Evolutionary conservation across 2,329 filamentous ascomycete genomes (phyloP).

Genomic region (Leptographium flavum): DNA sequence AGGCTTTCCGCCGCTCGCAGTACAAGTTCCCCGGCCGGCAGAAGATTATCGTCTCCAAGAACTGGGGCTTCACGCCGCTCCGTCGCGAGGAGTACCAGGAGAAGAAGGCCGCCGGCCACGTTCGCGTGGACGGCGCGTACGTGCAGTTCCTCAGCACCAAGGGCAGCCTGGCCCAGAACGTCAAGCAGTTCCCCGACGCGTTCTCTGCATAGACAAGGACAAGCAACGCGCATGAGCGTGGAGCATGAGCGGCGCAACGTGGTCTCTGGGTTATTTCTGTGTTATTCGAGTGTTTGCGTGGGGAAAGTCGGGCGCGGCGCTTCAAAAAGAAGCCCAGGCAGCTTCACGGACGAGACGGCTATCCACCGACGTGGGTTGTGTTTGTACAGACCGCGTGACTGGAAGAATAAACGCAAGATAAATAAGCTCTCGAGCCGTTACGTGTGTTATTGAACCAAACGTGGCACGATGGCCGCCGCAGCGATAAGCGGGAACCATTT

Average conservation of each 20-base stretch:
- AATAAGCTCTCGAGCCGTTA: neutral
- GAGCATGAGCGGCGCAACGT: conserved; percentile 16
- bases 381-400: neutral
- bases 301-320: neutral
- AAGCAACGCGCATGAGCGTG: conserved; percentile 13
- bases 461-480: neutral
- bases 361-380: neutral
- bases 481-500: too few relatives aligned
- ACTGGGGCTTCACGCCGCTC: conserved; percentile 99
- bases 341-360: neutral
- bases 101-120: conserved; percentile 82
- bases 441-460: too few relatives aligned
- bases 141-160: conserved; percentile 98
- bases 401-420: neutral
- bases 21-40: conserved; percentile 99
- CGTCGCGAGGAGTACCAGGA: conserved; percentile 94
- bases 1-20: conserved; percentile 97
- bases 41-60: conserved; percentile 99
- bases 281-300: conserved; percentile 12
- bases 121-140: conserved; percentile 97
- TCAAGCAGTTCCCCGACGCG: conserved; percentile 88
- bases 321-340: neutral
- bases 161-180: conserved; percentile 73
- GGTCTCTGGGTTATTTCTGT: conserved; percentile 14
- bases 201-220: conserved; percentile 43